These are phyloP conservation scores for Aspergillus uvarum DNA, from an alignment of 2,329 filamentous ascomycete genomes.

Conservation along the genomic window DNA sequence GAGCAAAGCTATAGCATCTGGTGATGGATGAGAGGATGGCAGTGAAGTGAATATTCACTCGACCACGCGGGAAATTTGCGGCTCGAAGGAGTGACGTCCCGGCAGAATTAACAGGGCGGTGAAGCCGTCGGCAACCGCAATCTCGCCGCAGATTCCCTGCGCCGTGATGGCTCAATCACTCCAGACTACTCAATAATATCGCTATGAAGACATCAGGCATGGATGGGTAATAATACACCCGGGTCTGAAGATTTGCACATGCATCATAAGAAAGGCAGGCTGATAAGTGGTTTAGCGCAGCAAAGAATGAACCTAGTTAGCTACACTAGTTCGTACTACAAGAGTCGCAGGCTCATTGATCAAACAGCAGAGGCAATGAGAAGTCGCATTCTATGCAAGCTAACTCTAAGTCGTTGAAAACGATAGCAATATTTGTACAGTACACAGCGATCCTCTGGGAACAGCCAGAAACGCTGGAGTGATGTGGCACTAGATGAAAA, in stretches of 20 bases:
- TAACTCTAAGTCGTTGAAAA: not conserved
- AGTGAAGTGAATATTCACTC: not conserved
- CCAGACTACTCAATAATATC: too few species aligned
- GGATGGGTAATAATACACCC: too few species aligned
- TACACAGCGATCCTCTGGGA: not conserved
- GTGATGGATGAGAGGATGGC: slow-evolving; percentile 6
- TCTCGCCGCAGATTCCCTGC: not conserved
- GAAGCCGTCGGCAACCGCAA: not conserved
- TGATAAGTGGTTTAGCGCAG: too few species aligned
- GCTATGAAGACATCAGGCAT: too few species aligned
- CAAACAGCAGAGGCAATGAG: not conserved
- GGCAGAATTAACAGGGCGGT: slow-evolving; percentile 22
- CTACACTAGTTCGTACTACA: too few species aligned
- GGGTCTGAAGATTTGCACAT: too few species aligned
- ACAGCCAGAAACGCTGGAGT: not conserved
- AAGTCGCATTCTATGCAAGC: not conserved
- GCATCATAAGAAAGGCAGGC: too few species aligned
- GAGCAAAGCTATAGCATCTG: slow-evolving; percentile 7
- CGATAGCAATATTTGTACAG: not conserved
- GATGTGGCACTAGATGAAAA: not conserved
- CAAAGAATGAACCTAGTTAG: too few species aligned
- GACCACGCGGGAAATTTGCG: slow-evolving; percentile 16
- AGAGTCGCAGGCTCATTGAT: too few species aligned
- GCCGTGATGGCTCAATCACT: too few species aligned
- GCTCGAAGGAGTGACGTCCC: slow-evolving; percentile 12